Evolutionary conservation across 208 protist genomes (phyloP).

Genomic region (Trichomonas vaginalis): DNA sequence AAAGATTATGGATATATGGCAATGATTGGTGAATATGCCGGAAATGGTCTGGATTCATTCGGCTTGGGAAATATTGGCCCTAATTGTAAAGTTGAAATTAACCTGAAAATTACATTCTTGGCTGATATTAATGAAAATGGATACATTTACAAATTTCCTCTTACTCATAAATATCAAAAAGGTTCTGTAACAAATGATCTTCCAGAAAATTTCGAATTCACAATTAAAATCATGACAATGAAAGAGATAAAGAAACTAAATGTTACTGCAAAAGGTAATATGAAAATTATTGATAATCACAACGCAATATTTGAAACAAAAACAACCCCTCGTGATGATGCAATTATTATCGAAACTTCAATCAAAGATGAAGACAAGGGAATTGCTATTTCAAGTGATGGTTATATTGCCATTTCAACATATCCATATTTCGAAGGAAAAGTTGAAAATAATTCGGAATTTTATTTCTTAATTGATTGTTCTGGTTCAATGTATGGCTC

Average conservation of each 20-base stretch:
- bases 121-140: not conserved
- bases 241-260: not conserved
- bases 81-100: not conserved
- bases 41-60: not conserved
- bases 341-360: not conserved
- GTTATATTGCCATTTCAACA: not conserved
- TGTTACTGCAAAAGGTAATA: not conserved
- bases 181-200: not conserved
- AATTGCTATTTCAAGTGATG: not conserved
- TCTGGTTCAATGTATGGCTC: conserved; percentile 37
- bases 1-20: not conserved
- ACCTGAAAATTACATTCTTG: not conserved
- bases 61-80: not conserved
- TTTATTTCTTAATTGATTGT: conserved; percentile 42
- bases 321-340: not conserved
- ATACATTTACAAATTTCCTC: not conserved
- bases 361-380: not conserved
- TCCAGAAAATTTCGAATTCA: not conserved
- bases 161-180: not conserved
- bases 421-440: not conserved
- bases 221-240: not conserved
- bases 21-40: not conserved
- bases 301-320: not conserved
- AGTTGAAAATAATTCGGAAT: conserved; percentile 19
- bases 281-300: not conserved